Evolutionary conservation across 2,329 filamentous ascomycete genomes (phyloP).

Genomic region (Mycogone perniciosa): DNA sequence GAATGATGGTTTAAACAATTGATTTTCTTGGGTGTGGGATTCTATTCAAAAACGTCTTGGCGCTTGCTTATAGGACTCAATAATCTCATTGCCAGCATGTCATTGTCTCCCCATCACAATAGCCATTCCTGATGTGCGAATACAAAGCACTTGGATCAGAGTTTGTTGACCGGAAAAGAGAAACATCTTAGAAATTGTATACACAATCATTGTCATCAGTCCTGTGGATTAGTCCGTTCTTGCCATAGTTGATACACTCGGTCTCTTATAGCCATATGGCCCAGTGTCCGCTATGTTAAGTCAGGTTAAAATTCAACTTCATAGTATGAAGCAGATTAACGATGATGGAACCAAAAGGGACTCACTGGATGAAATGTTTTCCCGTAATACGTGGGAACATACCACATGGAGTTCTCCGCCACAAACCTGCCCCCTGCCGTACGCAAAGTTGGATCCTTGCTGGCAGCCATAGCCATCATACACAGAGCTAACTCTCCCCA

Average conservation of each 20-base stretch:
- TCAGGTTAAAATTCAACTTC: background rate
- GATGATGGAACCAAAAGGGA: background rate
- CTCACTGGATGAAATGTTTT: conserved; percentile 40
- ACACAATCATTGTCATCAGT: background rate
- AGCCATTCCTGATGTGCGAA: too few relatives aligned
- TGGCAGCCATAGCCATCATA: conserved; percentile 37
- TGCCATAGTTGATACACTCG: conserved; percentile 19
- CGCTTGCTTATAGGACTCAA: too few relatives aligned
- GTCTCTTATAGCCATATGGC: conserved; percentile 31
- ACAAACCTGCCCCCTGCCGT: conserved; percentile 21
- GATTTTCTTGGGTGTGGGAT: too few relatives aligned
- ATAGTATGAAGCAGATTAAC: background rate
- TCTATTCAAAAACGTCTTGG: too few relatives aligned
- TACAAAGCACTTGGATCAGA: too few relatives aligned
- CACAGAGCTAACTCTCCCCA: conserved; percentile 39
- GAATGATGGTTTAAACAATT: too few relatives aligned
- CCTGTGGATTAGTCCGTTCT: conserved; percentile 1
- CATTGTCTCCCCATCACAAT: too few relatives aligned
- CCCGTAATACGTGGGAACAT: conserved; percentile 41
- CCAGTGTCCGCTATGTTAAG: conserved; percentile 26
- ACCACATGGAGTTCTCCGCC: conserved; percentile 36
- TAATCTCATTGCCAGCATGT: too few relatives aligned
- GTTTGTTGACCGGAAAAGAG: too few relatives aligned
- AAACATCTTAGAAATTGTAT: too few relatives aligned
- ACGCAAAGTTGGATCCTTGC: conserved; percentile 29